Evolutionary conservation across 805 yeast genomes (phyloP), one percentile per base, ranked within the genome.

Genomic region (Metschnikowia santaceciliae): DNA sequence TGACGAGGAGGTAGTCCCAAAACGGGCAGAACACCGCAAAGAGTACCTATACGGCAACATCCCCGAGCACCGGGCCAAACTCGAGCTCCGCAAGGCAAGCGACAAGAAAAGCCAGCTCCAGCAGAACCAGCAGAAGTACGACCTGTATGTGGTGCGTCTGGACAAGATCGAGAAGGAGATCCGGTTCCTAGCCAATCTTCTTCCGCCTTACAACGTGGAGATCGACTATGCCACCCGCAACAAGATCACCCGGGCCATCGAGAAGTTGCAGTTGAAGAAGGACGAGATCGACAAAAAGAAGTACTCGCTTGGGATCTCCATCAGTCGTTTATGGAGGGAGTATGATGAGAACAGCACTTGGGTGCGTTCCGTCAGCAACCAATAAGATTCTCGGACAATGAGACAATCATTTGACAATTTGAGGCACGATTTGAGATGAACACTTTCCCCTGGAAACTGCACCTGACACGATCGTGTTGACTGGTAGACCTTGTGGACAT

Each of bases 141-240:
- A 72, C 46, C 65, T 59, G 51, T 69, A 66, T 47, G 61, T 54
- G 22, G 56, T 55, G 32, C 60, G 68, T 33, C 66, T 71, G n/a
- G 61, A 50, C 26, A 74, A 73, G 51, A 72, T 74, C 42, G 61
- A 70, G 15, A 72, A 73, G 59, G 78, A 74, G 49, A 66, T 74
- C 20, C 59, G 56, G 14, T 74, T 72, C 51, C 67, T 74, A 52
- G 54, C 64, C 19, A 68, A 66, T 39, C 63, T 73, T 35, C 69
- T 74, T 38, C 78, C 78, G 2, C 78, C 78, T 1, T 70, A 64
- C 55, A 72, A 72, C 49, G 76, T 72, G 23, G 77, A 74, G 51
- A 59, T 73, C 14, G 77, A 74, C 54, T 74, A 73, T 47, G 65
- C 66, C 17, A 72, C 77, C 10, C 60, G 77, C 45, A 60, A 59